Conservation (phyloP, 176 grass and related monocot genomes). For the Neostapfia colusana region DNA sequence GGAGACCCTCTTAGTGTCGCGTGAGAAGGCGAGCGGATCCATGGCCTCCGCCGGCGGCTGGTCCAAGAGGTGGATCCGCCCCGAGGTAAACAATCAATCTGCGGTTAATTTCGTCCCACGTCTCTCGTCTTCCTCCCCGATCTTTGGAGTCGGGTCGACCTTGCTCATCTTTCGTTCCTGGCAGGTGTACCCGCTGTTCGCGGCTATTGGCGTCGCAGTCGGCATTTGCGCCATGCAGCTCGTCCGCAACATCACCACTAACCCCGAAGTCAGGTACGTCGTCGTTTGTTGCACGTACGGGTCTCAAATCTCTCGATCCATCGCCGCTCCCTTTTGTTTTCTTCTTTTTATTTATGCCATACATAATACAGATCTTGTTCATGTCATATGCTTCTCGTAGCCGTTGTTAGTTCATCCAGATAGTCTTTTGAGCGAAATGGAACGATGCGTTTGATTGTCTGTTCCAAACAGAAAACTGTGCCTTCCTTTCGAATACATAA, state of each 20-base stretch:
- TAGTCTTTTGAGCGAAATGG: not conserved
- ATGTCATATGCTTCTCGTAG: not conserved
- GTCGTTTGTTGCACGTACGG: no score
- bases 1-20: no score
- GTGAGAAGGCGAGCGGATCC: not conserved
- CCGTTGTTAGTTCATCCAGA: not conserved
- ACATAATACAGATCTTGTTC: not conserved
- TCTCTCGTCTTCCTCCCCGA: not conserved
- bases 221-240: slow-evolving; percentile 56
- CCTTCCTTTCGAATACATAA: no score
- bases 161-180: not conserved
- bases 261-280: slow-evolving; percentile 44
- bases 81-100: not conserved
- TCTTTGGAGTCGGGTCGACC: not conserved
- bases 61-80: slow-evolving; percentile 27
- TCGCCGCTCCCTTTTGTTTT: no score
- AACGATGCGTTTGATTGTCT: not conserved
- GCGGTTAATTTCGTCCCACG: no score
- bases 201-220: slow-evolving; percentile 51
- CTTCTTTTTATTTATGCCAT: not conserved
- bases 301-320: not conserved
- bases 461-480: not conserved
- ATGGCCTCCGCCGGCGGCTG: slow-evolving; percentile 13
- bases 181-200: slow-evolving; percentile 64
- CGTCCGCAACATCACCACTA: slow-evolving; percentile 62